Base-by-base conservation (phyloP, 495 filamentous ascomycete species). In the Penicillium argentinense region DNA sequence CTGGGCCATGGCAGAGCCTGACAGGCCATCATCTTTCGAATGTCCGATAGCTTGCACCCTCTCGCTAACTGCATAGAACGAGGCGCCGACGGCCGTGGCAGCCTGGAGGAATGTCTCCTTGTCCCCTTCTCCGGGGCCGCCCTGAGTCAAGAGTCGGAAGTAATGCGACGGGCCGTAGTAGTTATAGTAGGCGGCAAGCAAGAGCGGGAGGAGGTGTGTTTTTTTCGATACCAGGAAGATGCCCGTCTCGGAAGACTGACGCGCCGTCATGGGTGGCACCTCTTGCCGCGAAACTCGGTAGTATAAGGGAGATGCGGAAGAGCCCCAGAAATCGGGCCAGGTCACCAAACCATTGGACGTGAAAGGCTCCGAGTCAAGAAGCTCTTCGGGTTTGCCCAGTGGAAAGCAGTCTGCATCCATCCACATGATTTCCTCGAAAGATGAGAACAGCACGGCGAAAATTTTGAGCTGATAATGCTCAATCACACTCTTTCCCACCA, bases 101-200 rank as follows among this genome's bases (percentile, higher is more conserved):
- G 80, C 81, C 7, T 75, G 62, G 2, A 81, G 53, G 38, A 85
- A 85, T 3, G 79, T 85, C 51, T 86, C 83, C 58, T 85, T 86
- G 55, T 86, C 83, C 1, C 82, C 82, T 45, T 83, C 68, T 3
- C 81, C 82, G 1, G 73, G 68, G 0, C 66, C 75, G 5, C 79
- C 77, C 56, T 82, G 81, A 5, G 70, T 72, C 18, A 85, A 63
- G 7, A 86, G 63, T 4, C 68, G 62, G 60, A 82, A 86, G 59
- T 81, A 86, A 49, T 79, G 71, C 0, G 69, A 59, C 2, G 79
- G 76, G 3, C 82, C 81, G 58, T 80, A 78, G 47, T 73, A 74
- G 52, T 85, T 86, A 63, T 87, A 86, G 46, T 86, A 87, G 0
- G 74, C 72, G 0, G 78, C 69, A 0, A 85, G 74, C 2, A 85